phyloP scores from a whole-genome alignment of 108 stramenopile genomes.

The Pseudonitzschia multiseries region DNA sequence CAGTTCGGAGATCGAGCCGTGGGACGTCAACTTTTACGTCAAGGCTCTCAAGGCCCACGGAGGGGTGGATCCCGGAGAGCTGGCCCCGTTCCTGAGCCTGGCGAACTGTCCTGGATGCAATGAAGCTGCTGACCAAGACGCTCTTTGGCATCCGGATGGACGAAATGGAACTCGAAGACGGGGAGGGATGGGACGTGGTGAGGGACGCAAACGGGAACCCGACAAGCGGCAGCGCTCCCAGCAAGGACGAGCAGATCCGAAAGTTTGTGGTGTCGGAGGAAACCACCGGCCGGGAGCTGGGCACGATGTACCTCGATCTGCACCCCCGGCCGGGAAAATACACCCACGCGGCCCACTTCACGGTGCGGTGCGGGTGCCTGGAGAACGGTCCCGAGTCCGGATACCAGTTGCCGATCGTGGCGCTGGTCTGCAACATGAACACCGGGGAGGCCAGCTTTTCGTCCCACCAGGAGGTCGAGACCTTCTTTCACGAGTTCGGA shows the following conservation, averaged over 20 bases:
- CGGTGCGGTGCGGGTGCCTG: conserved; percentile 91
- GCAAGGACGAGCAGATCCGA: conserved; percentile 35
- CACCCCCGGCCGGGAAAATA: conserved; percentile 90
- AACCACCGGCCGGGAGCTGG: conserved; percentile 50
- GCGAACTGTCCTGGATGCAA: conserved; percentile 69
- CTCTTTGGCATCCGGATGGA: conserved; percentile 85
- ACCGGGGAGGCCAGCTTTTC: conserved; percentile 41
- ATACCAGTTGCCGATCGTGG: conserved; percentile 89
- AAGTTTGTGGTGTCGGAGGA: conserved; percentile 75
- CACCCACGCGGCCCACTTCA: conserved; percentile 96
- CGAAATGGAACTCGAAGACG: conserved; percentile 50
- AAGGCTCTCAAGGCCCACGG: conserved; percentile 58
- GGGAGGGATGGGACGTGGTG: conserved; percentile 77
- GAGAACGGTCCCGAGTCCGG: conserved; percentile 35
- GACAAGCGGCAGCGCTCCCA: not conserved
- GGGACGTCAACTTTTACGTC: conserved; percentile 87
- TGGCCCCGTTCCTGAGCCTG: conserved; percentile 70
- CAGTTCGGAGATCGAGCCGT: conserved; percentile 54
- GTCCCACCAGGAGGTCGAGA: conserved; percentile 93
- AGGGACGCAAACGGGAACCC: conserved; percentile 10
- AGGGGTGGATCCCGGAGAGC: conserved; percentile 40
- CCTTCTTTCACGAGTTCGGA: conserved; percentile 97
- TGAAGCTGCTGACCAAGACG: conserved; percentile 58
- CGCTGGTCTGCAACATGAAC: conserved; percentile 89
- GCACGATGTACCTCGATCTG: conserved; percentile 93